A percentile compares a stretch with the other conserved stretches of the same genome.
Conservation (phyloP, 192 early-diverging fungal species). For the Paraglomus occultum region DNA sequence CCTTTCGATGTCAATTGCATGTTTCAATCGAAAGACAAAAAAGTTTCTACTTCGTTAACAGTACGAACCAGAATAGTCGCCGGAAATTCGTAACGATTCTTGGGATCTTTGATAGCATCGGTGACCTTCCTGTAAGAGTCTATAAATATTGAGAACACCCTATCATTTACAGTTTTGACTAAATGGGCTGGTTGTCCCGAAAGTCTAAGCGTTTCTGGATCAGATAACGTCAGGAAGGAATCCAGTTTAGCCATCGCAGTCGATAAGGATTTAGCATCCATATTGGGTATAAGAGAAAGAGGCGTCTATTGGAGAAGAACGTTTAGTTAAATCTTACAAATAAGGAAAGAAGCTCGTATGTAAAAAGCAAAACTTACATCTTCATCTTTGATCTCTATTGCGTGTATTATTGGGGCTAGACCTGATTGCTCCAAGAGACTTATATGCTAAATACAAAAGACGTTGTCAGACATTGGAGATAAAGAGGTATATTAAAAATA, state of each 20-base stretch:
- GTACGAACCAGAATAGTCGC: conserved; percentile 59
- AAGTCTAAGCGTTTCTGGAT: conserved; percentile 57
- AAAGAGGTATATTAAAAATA: too few relatives aligned
- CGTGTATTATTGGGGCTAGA: conserved; percentile 49
- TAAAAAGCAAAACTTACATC: conserved; percentile 38
- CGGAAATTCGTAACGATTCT: conserved; percentile 61
- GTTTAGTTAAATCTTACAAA: conserved; percentile 1
- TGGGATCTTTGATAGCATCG: conserved; percentile 55
- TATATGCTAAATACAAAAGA: conserved; percentile 44
- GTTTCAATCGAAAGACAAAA: conserved; percentile 46
- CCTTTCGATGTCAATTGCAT: not conserved
- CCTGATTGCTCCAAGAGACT: conserved; percentile 65
- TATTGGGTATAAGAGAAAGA: conserved; percentile 47
- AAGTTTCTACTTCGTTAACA: conserved; percentile 72
- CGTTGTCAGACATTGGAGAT: not conserved
- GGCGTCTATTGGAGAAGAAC: conserved; percentile 44
- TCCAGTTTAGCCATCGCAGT: conserved; percentile 62
- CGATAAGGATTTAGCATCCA: conserved; percentile 52
- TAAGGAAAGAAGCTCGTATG: not conserved
- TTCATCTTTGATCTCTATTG: conserved; percentile 53
- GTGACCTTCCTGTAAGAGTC: conserved; percentile 57
- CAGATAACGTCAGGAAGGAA: conserved; percentile 59
- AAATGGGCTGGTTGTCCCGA: conserved; percentile 50
- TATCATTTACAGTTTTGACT: conserved; percentile 48
- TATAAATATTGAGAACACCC: conserved; percentile 58